Conservation (phyloP, 495 filamentous ascomycete species). For the Xylaria telfairii region DNA sequence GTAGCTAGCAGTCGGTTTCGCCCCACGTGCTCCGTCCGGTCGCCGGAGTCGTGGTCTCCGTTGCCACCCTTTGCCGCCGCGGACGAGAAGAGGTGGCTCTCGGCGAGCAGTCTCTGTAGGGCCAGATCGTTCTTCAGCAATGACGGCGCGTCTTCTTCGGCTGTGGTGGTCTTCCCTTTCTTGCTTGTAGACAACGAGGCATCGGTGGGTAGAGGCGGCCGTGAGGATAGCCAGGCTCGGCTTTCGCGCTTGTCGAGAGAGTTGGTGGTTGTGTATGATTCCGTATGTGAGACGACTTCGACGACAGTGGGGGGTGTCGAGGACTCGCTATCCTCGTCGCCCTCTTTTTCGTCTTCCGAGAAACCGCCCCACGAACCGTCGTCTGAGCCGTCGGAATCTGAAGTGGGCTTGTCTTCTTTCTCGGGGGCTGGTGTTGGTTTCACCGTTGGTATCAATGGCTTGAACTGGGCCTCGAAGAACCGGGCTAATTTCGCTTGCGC, state of each 20-base stretch:
- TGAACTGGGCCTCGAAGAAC: slow-evolving; percentile 88
- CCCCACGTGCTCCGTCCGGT: slow-evolving; percentile 53
- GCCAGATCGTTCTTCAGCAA: slow-evolving; percentile 89
- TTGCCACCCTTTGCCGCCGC: slow-evolving; percentile 63
- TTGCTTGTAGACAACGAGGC: slow-evolving; percentile 39
- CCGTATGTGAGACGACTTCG: slow-evolving; percentile 72
- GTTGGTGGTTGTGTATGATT: slow-evolving; percentile 40
- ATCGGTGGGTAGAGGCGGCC: slow-evolving; percentile 44
- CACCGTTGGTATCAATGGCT: slow-evolving; percentile 59
- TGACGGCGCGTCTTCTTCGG: slow-evolving; percentile 57
- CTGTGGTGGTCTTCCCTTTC: slow-evolving; percentile 41
- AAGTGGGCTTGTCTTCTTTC: slow-evolving; percentile 34
- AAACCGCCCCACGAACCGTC: slow-evolving; percentile 65
- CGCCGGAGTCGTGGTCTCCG: neutral
- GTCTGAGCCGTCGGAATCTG: slow-evolving; percentile 45
- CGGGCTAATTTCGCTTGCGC: slow-evolving; percentile 67
- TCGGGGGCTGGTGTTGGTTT: slow-evolving; percentile 40
- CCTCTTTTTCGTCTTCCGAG: slow-evolving; percentile 51
- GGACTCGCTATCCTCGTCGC: slow-evolving; percentile 32
- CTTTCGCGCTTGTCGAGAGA: slow-evolving; percentile 70
- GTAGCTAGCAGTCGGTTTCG: slow-evolving; percentile 70
- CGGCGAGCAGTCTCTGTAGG: slow-evolving; percentile 83
- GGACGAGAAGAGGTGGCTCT: slow-evolving; percentile 89
- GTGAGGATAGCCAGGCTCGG: slow-evolving; percentile 74
- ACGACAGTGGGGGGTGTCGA: slow-evolving; percentile 34